phyloP scores from a whole-genome alignment of 805 yeast species.

The Suhomyces sp. region DNA sequence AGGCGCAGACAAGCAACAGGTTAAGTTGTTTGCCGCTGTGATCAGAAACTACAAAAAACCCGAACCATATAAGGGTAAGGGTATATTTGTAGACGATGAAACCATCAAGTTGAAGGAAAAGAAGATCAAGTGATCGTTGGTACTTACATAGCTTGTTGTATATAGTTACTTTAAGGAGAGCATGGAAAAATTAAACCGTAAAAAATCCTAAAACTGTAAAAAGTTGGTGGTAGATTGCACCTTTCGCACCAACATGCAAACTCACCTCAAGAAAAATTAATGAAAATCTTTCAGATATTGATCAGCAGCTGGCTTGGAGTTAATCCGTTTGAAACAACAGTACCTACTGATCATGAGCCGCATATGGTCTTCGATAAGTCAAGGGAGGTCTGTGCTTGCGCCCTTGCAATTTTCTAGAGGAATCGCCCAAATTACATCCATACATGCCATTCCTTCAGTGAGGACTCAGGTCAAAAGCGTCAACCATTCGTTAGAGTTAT shows the following conservation, averaged over 20 bases:
- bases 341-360: neutral
- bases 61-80: constrained; percentile 98
- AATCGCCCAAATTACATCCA: constrained; percentile 47
- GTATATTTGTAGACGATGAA: constrained; percentile 89
- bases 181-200: neutral
- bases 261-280: neutral
- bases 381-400: neutral
- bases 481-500: constrained; percentile 64
- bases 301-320: neutral
- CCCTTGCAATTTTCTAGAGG: constrained; percentile 5
- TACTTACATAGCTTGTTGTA: constrained; percentile 1
- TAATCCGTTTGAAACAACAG: neutral
- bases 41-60: constrained; percentile 89
- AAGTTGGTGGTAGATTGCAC: neutral
- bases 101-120: constrained; percentile 86
- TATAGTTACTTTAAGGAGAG: neutral
- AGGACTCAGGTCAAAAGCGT: constrained; percentile 49
- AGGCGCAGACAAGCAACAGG: constrained; percentile 85
- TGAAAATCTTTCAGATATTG: neutral
- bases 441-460: constrained; percentile 49
- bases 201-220: neutral
- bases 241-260: neutral
- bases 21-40: constrained; percentile 82
- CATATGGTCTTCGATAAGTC: constrained; percentile 3
- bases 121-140: constrained; percentile 70